A percentile compares a stretch with the other conserved stretches of the same genome.
These are phyloP conservation scores for Cadophora sp. DNA, from an alignment of 2,329 filamentous ascomycete genomes.

Conservation along the genomic window DNA sequence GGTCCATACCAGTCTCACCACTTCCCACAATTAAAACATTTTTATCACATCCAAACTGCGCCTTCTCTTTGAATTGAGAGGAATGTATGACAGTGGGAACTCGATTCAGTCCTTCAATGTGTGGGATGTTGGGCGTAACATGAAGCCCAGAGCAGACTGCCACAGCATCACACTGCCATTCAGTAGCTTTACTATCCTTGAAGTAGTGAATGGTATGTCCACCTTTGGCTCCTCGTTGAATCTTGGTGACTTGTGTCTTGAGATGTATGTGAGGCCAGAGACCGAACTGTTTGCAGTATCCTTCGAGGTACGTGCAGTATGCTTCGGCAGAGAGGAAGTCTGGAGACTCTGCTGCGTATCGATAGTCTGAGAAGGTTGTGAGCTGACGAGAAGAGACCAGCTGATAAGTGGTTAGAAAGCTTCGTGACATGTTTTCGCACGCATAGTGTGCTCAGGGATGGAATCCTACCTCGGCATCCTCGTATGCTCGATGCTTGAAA, in stretches of 20 bases:
- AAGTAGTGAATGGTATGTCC: slow-evolving; percentile 31
- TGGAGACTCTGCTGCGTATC: slow-evolving; percentile 49
- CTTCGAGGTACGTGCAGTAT: slow-evolving; percentile 53
- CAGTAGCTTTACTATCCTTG: slow-evolving; percentile 7
- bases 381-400: slow-evolving; percentile 58
- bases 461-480: slow-evolving; percentile 50
- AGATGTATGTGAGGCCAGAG: slow-evolving; percentile 48
- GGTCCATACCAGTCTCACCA: slow-evolving; percentile 55
- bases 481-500: slow-evolving; percentile 54
- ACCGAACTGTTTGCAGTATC: slow-evolving; percentile 49
- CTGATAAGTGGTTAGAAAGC: slow-evolving; percentile 31
- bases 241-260: slow-evolving; percentile 41
- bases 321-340: slow-evolving; percentile 52
- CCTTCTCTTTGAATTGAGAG: slow-evolving; percentile 50
- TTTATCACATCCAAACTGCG: slow-evolving; percentile 49
- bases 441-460: too few relatives aligned
- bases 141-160: slow-evolving; percentile 55
- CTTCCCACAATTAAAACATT: slow-evolving; percentile 52
- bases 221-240: slow-evolving; percentile 13
- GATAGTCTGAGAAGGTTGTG: slow-evolving; percentile 57
- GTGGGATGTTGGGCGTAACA: slow-evolving; percentile 49
- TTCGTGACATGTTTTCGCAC: neutral
- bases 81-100: slow-evolving; percentile 51
- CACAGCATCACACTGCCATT: slow-evolving; percentile 51
- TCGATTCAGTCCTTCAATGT: slow-evolving; percentile 48